Evolutionary conservation across 2,329 filamentous ascomycete species (phyloP), one percentile per base, ranked within the genome.

Genomic region (Aaosphaeria arxii): DNA sequence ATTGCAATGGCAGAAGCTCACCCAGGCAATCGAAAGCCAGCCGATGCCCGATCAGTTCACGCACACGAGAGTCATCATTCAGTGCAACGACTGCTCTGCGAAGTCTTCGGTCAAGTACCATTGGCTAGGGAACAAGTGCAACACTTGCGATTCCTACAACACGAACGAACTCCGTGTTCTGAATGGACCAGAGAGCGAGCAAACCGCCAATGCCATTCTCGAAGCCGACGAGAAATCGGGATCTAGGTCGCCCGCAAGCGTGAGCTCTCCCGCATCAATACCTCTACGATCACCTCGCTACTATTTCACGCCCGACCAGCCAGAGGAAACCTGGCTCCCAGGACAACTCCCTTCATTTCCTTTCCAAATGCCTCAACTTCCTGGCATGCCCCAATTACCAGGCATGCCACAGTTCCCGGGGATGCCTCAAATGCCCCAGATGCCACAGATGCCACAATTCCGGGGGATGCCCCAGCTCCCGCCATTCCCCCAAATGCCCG

Each of bases 21-120:
- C 96, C 62, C 83, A 91, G 45, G 86, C 90, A 43, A 96, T 99
- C 51, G 81, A 88, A 55, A 80, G 81, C 40, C 94, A 99, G 66
- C 94, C 94, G 1, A 97, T 99, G 91, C 94, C 94, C 1, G 72
- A 74, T 51, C 88, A 95, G 54, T 95, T 91, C 61, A 79, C 76
- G 51, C 84, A 90, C 59, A 91, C 89, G 5, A 85, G 85, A 53
- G 92, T 91, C 11, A 82, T 91, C 54, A 83, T 97, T 43, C 83
- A 91, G 52, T 99, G 94, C 71, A 97, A 99, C 67, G 94, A 99
- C 72, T 99, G 94, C 71, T 89, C 86, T 41, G 88, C 88, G 9
- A 91, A 91, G 66, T 91, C 87, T 52, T 87, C 88, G 24, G 90
- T 94, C 24, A 81, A 82, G 30, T 99, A 95, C 66, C 94, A 99